Evolutionary conservation across 1,284 basidiomycete species (phyloP).

Genomic region (Gomphus bonarii): DNA sequence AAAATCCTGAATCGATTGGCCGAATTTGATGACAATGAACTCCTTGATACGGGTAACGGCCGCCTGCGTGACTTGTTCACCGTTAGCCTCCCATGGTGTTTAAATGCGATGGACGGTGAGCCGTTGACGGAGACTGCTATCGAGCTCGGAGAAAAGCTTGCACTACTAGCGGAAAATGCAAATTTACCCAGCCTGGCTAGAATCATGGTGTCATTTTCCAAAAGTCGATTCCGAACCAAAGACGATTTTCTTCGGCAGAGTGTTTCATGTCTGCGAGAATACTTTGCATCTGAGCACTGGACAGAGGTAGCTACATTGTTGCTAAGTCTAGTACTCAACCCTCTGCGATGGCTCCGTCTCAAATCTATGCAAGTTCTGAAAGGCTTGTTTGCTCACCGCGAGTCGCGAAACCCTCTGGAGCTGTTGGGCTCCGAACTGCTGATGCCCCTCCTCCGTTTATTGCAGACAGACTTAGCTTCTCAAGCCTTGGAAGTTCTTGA

Average conservation of each 20-base stretch:
- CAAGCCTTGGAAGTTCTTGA: conserved; percentile 89
- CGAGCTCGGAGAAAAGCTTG: conserved; percentile 69
- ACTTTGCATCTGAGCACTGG: conserved; percentile 65
- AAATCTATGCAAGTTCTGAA: conserved; percentile 85
- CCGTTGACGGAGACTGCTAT: conserved; percentile 31
- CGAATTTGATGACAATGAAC: conserved; percentile 48
- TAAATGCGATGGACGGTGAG: conserved; percentile 67
- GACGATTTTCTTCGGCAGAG: conserved; percentile 93
- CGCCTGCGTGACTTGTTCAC: conserved; percentile 81
- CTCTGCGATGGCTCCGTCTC: conserved; percentile 72
- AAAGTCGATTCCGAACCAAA: conserved; percentile 81
- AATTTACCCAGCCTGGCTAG: conserved; percentile 70
- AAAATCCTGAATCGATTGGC: conserved; percentile 59
- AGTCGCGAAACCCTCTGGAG: conserved; percentile 66
- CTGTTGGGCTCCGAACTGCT: conserved; percentile 77
- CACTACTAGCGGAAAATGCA: conserved; percentile 60
- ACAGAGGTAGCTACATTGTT: conserved; percentile 73
- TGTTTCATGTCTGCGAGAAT: conserved; percentile 72
- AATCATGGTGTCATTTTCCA: conserved; percentile 84
- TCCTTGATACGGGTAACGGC: conserved; percentile 66
- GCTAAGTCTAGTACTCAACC: conserved; percentile 80
- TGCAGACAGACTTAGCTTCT: conserved; percentile 76
- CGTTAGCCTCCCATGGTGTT: conserved; percentile 80
- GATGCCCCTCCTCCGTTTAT: conserved; percentile 80
- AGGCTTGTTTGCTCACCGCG: conserved; percentile 78